phyloP scores from a whole-genome alignment of 2,329 filamentous ascomycete genomes.

The Bipolaris cookei region DNA sequence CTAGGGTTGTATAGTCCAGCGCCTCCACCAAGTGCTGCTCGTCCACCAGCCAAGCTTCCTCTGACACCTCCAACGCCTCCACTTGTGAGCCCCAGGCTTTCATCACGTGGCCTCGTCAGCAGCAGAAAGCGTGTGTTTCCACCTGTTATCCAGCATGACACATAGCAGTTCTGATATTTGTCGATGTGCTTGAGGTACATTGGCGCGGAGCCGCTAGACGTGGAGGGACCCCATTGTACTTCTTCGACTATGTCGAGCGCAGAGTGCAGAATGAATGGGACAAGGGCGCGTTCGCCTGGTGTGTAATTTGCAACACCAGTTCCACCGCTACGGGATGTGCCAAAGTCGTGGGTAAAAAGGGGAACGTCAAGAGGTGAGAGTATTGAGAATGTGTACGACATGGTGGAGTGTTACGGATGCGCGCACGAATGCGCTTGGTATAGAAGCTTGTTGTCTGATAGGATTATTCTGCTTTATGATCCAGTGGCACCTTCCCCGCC shows the following conservation, averaged over 20 bases:
- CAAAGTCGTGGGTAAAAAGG: slow-evolving; percentile 96
- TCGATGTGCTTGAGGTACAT: slow-evolving; percentile 98
- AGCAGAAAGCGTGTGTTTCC: slow-evolving; percentile 94
- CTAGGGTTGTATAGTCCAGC: slow-evolving; percentile 74
- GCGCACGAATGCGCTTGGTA: background rate
- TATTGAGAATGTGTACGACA: slow-evolving; percentile 99
- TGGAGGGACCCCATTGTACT: slow-evolving; percentile 77
- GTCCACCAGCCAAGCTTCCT: slow-evolving; percentile 43
- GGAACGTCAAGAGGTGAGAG: slow-evolving; percentile 95
- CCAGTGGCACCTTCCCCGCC: no score
- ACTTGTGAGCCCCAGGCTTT: slow-evolving; percentile 34
- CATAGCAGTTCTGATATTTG: slow-evolving; percentile 94
- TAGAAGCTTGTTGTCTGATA: background rate
- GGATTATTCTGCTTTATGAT: background rate
- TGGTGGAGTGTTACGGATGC: slow-evolving; percentile 47
- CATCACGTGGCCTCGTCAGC: slow-evolving; percentile 76
- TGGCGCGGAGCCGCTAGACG: slow-evolving; percentile 35
- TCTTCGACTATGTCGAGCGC: slow-evolving; percentile 95
- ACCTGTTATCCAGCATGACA: slow-evolving; percentile 92
- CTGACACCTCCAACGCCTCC: slow-evolving; percentile 28
- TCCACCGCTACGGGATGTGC: slow-evolving; percentile 92
- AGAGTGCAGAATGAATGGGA: slow-evolving; percentile 96
- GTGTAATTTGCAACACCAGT: slow-evolving; percentile 90
- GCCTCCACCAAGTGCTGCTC: slow-evolving; percentile 32
- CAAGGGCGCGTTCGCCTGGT: slow-evolving; percentile 88